Conservation (phyloP, 495 filamentous ascomycete genomes). For the Tuber brumale region DNA sequence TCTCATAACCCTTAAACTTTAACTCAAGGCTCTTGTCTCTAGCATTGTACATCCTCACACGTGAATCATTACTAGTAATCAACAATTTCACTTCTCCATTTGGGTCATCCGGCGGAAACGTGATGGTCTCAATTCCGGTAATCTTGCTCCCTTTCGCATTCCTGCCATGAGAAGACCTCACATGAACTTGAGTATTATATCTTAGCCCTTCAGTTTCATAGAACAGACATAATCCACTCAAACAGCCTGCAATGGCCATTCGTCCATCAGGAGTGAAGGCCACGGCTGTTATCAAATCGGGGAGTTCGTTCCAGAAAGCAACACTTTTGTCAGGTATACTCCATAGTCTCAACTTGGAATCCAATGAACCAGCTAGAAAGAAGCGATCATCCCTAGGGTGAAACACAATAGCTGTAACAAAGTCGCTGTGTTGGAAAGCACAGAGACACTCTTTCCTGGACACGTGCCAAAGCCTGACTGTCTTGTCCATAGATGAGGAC, state of each 20-base stretch:
- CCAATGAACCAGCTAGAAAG: conserved; percentile 88
- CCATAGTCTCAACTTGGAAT: conserved; percentile 89
- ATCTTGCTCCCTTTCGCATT: conserved; percentile 98
- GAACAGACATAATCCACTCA: conserved; percentile 81
- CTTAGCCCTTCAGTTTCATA: conserved; percentile 93
- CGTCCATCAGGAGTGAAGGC: conserved; percentile 89
- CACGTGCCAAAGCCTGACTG: conserved; percentile 90
- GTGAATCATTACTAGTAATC: conserved; percentile 91
- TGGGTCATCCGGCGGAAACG: conserved; percentile 54
- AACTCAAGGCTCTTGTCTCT: conserved; percentile 74
- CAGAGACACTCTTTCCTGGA: conserved; percentile 80
- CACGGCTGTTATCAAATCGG: conserved; percentile 88
- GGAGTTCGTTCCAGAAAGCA: conserved; percentile 73
- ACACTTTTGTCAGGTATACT: conserved; percentile 96
- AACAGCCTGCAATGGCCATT: conserved; percentile 78
- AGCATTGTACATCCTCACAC: conserved; percentile 84
- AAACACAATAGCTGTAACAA: conserved; percentile 90
- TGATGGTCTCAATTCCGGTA: conserved; percentile 80
- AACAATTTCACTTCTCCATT: conserved; percentile 75
- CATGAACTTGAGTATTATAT: conserved; percentile 74
- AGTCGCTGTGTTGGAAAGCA: conserved; percentile 94
- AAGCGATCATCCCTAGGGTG: conserved; percentile 94
- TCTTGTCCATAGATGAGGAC: conserved; percentile 97
- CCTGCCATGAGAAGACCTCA: conserved; percentile 78
- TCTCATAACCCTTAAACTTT: conserved; percentile 90